Percentiles rank a stretch among this genome's conserved stretches.
phyloP scores from a whole-genome alignment of 257 asterid genomes.

The Primulina eburnea region DNA sequence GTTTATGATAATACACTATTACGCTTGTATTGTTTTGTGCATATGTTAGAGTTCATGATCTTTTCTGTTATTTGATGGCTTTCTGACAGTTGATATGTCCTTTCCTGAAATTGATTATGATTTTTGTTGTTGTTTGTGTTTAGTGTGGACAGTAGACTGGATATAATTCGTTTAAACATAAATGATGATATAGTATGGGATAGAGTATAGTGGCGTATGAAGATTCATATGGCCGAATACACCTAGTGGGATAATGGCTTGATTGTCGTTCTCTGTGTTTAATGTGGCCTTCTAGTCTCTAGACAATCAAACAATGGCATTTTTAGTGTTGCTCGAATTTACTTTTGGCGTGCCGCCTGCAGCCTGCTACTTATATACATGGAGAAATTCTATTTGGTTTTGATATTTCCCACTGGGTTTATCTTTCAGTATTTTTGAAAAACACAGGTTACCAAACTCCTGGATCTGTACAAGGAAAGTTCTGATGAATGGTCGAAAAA shows the following conservation, averaged over 20 bases:
- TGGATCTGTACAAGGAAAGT: slow-evolving; percentile 83
- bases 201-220: too few relatives aligned
- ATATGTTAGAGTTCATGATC: slow-evolving; percentile 1
- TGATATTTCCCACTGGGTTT: slow-evolving; percentile 15
- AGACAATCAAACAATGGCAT: background rate
- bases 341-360: background rate
- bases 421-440: slow-evolving; percentile 6
- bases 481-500: slow-evolving; percentile 95
- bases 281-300: background rate
- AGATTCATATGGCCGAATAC: background rate
- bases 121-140: too few relatives aligned
- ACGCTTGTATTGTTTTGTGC: background rate
- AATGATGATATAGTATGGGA: too few relatives aligned
- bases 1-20: slow-evolving; percentile 1
- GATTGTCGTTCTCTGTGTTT: background rate
- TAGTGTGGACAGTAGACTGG: too few relatives aligned
- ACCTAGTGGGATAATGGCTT: background rate
- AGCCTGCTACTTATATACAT: background rate
- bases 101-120: too few relatives aligned
- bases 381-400: slow-evolving; percentile 4
- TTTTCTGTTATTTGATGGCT: slow-evolving; percentile 4
- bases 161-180: too few relatives aligned
- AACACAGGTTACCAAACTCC: slow-evolving; percentile 61
- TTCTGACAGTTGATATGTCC: background rate
- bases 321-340: background rate